Evolutionary conservation across 257 asterid genomes (phyloP), one percentile per base, ranked within the genome.

Genomic region (Nicotiana noctiflora): DNA sequence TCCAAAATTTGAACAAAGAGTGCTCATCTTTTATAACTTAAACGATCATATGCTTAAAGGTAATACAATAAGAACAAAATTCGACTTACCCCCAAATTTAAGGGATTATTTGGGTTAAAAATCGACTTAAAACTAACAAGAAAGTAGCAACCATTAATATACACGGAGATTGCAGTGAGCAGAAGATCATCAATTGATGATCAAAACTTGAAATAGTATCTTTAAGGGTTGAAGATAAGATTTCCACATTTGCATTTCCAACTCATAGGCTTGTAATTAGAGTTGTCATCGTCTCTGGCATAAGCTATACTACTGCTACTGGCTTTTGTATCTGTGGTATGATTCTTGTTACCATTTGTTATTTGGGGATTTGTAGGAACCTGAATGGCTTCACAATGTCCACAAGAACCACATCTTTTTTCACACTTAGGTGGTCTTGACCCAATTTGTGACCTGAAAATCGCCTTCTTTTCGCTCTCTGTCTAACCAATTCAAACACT

Each of bases 171-270:
- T 67, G 31, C 37, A 67, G 10, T 40, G 49, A 8, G 2, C 49
- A 40, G 49, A 12, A 51, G 56, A 51, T 14, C 56, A 51, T 51
- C 1, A 3, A 49, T 49, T 49, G 55, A 12, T 49, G 55, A 12
- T 51, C 56, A 51, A 49, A 49, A 49, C 77, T 67, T 68, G 21
- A 8, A 27, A 8, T 19, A 34, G 46, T 66, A 12, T 5, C n/a
- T 87, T 87, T 79, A 93, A 15, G 98, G 98, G 81, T 91, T 90
- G 91, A 93, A 89, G 70, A 94, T 90, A 83, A 87, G 84, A 85
- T 88, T 83, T 5, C 97, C 98, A 78, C 98, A 94, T 89, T 93
- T 94, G 86, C 98, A 93, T 86, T 94, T 94, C 97, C 98, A 94
- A 85, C 93, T 94, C 94, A 94, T 88, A 29, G 98, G 98, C 93